phyloP scores from a whole-genome alignment of 2,329 filamentous ascomycete genomes.

The Triangularia verruculosa region DNA sequence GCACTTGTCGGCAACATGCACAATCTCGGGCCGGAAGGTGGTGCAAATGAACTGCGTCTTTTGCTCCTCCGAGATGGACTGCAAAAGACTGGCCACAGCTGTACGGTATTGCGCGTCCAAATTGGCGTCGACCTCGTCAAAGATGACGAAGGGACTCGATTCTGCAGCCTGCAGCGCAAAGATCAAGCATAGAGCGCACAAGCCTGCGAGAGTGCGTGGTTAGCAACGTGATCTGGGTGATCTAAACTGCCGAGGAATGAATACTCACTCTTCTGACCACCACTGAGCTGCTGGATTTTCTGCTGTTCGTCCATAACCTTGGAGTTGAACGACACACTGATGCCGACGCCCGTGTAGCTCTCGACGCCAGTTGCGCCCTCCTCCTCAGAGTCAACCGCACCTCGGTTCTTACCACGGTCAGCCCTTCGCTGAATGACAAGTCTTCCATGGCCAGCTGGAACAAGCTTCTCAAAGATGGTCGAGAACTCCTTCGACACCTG shows the following conservation, averaged over 20 bases:
- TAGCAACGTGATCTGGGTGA: background rate
- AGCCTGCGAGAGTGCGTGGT: slow-evolving; percentile 45
- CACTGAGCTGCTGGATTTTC: slow-evolving; percentile 92
- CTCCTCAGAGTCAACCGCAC: slow-evolving; percentile 62
- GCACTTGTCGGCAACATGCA: slow-evolving; percentile 93
- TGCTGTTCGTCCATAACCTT: slow-evolving; percentile 95
- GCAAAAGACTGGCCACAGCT: slow-evolving; percentile 84
- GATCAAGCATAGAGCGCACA: slow-evolving; percentile 94
- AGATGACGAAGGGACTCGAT: slow-evolving; percentile 97
- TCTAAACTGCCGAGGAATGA: background rate
- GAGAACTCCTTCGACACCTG: slow-evolving; percentile 94
- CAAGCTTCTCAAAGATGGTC: slow-evolving; percentile 89
- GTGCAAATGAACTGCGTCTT: slow-evolving; percentile 92
- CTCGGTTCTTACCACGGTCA: slow-evolving; percentile 58
- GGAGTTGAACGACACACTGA: slow-evolving; percentile 97
- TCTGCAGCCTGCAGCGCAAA: slow-evolving; percentile 99
- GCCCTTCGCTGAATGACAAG: slow-evolving; percentile 84
- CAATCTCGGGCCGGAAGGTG: slow-evolving; percentile 95
- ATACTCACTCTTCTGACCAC: slow-evolving; percentile 88
- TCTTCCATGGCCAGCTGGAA: slow-evolving; percentile 86
- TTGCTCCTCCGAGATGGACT: slow-evolving; percentile 68
- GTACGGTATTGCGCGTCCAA: slow-evolving; percentile 97
- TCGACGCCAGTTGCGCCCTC: slow-evolving; percentile 73
- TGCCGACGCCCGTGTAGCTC: slow-evolving; percentile 94
- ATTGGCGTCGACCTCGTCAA: slow-evolving; percentile 98